Evolutionary conservation across 2,329 filamentous ascomycete genomes (phyloP).

Genomic region (Cercospora zeae-maydis): DNA sequence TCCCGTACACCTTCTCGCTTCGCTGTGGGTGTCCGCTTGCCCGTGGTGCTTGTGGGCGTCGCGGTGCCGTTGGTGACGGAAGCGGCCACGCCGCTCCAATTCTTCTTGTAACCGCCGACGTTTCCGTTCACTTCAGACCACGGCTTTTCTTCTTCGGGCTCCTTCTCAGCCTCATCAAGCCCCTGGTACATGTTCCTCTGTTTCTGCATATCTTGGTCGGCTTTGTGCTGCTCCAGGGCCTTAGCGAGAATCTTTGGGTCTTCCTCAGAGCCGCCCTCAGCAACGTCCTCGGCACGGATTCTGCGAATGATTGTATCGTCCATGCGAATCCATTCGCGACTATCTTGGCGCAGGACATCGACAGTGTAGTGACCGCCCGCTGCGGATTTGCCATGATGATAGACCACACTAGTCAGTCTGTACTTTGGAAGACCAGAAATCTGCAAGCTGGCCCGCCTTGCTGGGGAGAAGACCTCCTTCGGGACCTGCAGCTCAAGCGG

Average conservation of each 20-base stretch:
- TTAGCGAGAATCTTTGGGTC: conserved; percentile 65
- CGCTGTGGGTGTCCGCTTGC: conserved; percentile 53
- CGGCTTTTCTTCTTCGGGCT: conserved; percentile 59
- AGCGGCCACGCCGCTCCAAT: conserved; percentile 57
- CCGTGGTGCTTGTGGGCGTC: conserved; percentile 49
- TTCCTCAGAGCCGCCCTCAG: conserved; percentile 78
- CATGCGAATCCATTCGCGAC: conserved; percentile 90
- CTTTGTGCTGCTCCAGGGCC: conserved; percentile 65
- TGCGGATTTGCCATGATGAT: conserved; percentile 96
- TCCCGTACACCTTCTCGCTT: conserved; percentile 61
- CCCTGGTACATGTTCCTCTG: conserved; percentile 70
- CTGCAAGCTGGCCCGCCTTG: conserved; percentile 61
- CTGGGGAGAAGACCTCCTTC: conserved; percentile 77
- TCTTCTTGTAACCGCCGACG: conserved; percentile 43
- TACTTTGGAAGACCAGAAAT: conserved; percentile 66
- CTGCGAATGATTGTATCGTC: conserved; percentile 89
- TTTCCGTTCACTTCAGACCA: conserved; percentile 83
- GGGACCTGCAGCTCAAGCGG: conserved; percentile 92
- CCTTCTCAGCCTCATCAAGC: conserved; percentile 61
- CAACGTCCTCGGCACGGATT: conserved; percentile 82
- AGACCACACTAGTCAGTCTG: conserved; percentile 82
- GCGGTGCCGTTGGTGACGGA: conserved; percentile 54
- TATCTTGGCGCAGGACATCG: conserved; percentile 92
- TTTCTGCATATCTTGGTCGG: conserved; percentile 42
- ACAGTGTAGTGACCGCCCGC: conserved; percentile 96